These are phyloP conservation scores for Arabis hirsuta DNA, from an alignment of 345 rosid genomes.

Conservation along the genomic window DNA sequence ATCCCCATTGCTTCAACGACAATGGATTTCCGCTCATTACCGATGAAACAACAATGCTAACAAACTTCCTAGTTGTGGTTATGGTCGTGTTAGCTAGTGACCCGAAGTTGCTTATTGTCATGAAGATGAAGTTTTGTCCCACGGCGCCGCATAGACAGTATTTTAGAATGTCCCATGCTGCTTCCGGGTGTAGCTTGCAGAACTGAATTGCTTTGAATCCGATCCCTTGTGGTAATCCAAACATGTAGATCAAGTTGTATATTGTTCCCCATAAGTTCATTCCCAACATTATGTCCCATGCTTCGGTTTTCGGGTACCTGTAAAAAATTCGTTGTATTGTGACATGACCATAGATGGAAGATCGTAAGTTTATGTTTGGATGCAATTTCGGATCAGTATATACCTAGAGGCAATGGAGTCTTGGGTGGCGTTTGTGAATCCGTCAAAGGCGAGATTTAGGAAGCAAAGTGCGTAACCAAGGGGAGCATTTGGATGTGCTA, in stretches of 20 bases:
- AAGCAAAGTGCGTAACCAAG: constrained; percentile 88
- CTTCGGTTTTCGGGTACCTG: constrained; percentile 86
- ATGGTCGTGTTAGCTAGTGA: constrained; percentile 94
- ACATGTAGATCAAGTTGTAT: constrained; percentile 91
- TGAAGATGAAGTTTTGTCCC: constrained; percentile 94
- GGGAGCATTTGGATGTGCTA: constrained; percentile 96
- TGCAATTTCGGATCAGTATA: background rate
- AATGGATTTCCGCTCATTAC: constrained; percentile 88
- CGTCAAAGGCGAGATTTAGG: constrained; percentile 91
- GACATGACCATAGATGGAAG: background rate
- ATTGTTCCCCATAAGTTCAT: constrained; percentile 97
- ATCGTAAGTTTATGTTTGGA: background rate
- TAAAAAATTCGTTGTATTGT: background rate
- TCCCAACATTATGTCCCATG: constrained; percentile 97
- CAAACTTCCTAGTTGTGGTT: constrained; percentile 92
- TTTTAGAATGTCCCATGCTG: constrained; percentile 81
- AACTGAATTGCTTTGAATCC: constrained; percentile 77
- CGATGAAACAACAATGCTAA: constrained; percentile 89
- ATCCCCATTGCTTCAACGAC: constrained; percentile 88
- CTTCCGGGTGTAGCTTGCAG: constrained; percentile 90
- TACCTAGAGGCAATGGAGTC: constrained; percentile 87
- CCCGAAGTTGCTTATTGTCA: constrained; percentile 92
- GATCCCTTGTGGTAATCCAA: constrained; percentile 72
- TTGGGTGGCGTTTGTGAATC: constrained; percentile 96
- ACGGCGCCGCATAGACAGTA: constrained; percentile 95